These are phyloP conservation scores for Candolleomyces eurysporus DNA, from an alignment of 768 basidiomycete genomes.

Conservation along the genomic window DNA sequence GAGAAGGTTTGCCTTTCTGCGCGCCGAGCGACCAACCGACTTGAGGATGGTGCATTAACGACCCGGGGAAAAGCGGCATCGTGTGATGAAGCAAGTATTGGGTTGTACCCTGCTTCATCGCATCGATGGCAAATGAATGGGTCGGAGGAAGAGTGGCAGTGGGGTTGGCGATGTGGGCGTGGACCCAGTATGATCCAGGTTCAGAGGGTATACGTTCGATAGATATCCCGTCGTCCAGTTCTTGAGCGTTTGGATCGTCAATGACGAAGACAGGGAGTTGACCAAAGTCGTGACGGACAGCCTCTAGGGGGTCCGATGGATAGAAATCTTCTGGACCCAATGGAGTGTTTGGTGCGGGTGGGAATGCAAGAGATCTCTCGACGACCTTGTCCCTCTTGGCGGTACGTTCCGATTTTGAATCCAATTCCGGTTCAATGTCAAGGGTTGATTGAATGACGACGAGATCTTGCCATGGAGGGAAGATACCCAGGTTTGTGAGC, in stretches of 20 bases:
- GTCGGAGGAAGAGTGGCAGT: constrained; percentile 72
- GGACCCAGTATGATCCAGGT: constrained; percentile 70
- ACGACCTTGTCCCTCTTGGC: constrained; percentile 26
- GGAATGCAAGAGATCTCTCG: constrained; percentile 23
- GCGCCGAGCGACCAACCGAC: constrained; percentile 42
- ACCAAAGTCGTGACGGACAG: constrained; percentile 85
- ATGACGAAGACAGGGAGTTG: constrained; percentile 80
- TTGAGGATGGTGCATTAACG: constrained; percentile 43
- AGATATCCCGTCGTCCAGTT: constrained; percentile 93
- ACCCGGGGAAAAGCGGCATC: constrained; percentile 70
- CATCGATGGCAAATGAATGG: constrained; percentile 59
- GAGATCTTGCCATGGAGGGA: constrained; percentile 78
- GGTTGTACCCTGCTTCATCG: constrained; percentile 49
- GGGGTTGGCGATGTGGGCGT: constrained; percentile 92
- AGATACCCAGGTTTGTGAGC: constrained; percentile 68
- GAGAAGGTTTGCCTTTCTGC: constrained; percentile 40
- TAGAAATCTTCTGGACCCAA: constrained; percentile 67
- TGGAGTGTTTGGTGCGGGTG: constrained; percentile 24
- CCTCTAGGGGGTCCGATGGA: constrained; percentile 58
- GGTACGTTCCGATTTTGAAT: constrained; percentile 27
- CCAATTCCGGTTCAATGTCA: constrained; percentile 32
- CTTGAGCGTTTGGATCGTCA: constrained; percentile 75
- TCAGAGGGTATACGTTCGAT: constrained; percentile 65
- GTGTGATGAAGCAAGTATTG: constrained; percentile 66
- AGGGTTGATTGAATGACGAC: constrained; percentile 37